Conservation (phyloP, 1,284 basidiomycete species). For the Termitomyces sp. region DNA sequence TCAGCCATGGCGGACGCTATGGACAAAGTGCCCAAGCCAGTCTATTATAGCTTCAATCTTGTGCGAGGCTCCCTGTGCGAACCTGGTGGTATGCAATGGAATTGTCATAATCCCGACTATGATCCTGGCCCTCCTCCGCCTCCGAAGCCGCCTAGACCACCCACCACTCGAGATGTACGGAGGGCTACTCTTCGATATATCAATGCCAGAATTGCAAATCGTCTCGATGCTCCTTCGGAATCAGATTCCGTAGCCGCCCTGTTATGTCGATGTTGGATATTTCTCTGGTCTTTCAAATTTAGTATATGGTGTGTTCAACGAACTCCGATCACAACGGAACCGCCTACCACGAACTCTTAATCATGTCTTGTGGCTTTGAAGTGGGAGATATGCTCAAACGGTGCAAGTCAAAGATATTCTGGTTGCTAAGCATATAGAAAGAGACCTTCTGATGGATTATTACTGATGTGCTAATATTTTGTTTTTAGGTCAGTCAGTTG, state of each 20-base stretch:
- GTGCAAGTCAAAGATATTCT: too few species aligned
- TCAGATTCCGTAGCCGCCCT: neutral
- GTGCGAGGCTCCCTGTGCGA: slow-evolving; percentile 42
- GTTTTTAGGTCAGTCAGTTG: too few species aligned
- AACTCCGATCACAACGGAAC: neutral
- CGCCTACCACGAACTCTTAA: neutral
- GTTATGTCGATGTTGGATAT: neutral
- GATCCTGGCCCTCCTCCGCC: slow-evolving; percentile 63
- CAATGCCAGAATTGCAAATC: neutral
- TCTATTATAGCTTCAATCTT: slow-evolving; percentile 56
- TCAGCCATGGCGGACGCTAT: slow-evolving; percentile 35
- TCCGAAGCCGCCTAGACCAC: slow-evolving; percentile 26
- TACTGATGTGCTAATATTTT: neutral
- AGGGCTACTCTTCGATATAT: neutral
- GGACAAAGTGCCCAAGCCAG: slow-evolving; percentile 34
- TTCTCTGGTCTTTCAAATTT: neutral
- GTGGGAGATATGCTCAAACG: neutral
- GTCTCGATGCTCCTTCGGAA: neutral
- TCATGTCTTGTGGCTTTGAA: neutral
- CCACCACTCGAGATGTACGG: slow-evolving; percentile 14
- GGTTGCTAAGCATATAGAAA: neutral
- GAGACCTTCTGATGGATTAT: neutral
- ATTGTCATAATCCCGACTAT: slow-evolving; percentile 56
- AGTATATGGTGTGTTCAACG: neutral
- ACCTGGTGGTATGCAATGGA: slow-evolving; percentile 43